Conservation (phyloP, 2,329 filamentous ascomycete species). For the Fusarium sp. region DNA sequence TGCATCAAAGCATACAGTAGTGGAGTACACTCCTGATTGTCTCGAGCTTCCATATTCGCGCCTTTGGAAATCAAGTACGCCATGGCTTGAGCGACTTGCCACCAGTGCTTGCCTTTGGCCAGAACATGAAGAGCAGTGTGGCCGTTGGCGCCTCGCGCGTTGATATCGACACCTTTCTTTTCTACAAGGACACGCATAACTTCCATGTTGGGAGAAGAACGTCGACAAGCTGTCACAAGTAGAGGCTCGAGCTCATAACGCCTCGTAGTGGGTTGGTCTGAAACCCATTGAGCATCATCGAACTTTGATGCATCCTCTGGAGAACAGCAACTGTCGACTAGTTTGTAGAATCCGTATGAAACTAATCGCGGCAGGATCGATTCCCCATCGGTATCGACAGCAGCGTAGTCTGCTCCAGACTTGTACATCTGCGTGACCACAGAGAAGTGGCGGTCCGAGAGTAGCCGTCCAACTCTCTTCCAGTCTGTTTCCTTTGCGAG, state of each 20-base stretch:
- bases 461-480: conserved; percentile 3
- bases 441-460: conserved; percentile 14
- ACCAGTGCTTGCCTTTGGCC: conserved; percentile 13
- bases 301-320: conserved; percentile 5
- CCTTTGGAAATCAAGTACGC: conserved; percentile 35
- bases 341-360: conserved; percentile 12
- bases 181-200: conserved; percentile 30
- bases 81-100: conserved; percentile 31
- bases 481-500: conserved; percentile 5
- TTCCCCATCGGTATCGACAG: neutral
- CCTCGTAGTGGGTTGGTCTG: neutral
- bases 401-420: conserved; percentile 21
- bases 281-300: neutral
- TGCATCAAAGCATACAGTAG: conserved; percentile 8
- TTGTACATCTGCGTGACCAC: conserved; percentile 12
- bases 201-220: conserved; percentile 30
- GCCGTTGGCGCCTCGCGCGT: neutral
- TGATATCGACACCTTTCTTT: conserved; percentile 15
- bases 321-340: conserved; percentile 26
- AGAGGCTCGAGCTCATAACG: neutral
- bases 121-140: conserved; percentile 18
- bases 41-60: conserved; percentile 15
- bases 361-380: conserved; percentile 14
- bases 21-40: conserved; percentile 9
- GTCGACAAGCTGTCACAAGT: conserved; percentile 9